Evolutionary conservation across 2,329 filamentous ascomycete species (phyloP).

Genomic region (Apiospora hydei): DNA sequence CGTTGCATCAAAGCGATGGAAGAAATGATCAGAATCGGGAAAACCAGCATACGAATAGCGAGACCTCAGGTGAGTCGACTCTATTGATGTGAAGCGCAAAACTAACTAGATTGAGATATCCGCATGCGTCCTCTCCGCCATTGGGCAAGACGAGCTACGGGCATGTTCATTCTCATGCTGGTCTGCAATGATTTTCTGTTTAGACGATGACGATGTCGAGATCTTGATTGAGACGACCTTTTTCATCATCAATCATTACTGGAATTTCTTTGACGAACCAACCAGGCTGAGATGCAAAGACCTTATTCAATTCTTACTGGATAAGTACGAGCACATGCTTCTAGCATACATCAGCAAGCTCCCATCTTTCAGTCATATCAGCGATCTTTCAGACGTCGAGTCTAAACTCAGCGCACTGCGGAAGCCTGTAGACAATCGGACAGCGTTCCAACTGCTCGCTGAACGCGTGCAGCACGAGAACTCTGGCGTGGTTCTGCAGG

Average conservation of each 20-base stretch:
- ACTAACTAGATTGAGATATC: constrained; percentile 69
- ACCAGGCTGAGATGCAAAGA: constrained; percentile 67
- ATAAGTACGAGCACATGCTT: constrained; percentile 67
- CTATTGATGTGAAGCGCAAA: background rate
- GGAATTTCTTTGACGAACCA: constrained; percentile 69
- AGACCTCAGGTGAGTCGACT: constrained; percentile 76
- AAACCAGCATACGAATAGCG: constrained; percentile 76
- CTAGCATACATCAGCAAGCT: constrained; percentile 74
- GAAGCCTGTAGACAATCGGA: constrained; percentile 68
- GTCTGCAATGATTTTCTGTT: constrained; percentile 76
- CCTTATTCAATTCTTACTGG: constrained; percentile 70
- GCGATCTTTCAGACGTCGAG: constrained; percentile 73
- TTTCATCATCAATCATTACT: constrained; percentile 84
- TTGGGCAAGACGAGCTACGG: constrained; percentile 77
- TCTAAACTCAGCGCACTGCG: constrained; percentile 70
- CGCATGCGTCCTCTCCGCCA: constrained; percentile 87
- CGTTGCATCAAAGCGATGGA: constrained; percentile 84
- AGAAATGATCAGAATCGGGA: constrained; percentile 83
- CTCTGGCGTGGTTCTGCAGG: constrained; percentile 82
- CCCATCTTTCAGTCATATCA: constrained; percentile 77
- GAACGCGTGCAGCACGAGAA: constrained; percentile 83
- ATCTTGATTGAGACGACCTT: constrained; percentile 87
- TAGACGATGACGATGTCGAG: constrained; percentile 81
- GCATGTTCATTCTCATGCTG: constrained; percentile 84
- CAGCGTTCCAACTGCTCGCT: constrained; percentile 74